A percentile compares a stretch with the other conserved stretches of the same genome.
phyloP scores from a whole-genome alignment of 352 stramenopile genomes.

The Globisporangium apiculatum region DNA sequence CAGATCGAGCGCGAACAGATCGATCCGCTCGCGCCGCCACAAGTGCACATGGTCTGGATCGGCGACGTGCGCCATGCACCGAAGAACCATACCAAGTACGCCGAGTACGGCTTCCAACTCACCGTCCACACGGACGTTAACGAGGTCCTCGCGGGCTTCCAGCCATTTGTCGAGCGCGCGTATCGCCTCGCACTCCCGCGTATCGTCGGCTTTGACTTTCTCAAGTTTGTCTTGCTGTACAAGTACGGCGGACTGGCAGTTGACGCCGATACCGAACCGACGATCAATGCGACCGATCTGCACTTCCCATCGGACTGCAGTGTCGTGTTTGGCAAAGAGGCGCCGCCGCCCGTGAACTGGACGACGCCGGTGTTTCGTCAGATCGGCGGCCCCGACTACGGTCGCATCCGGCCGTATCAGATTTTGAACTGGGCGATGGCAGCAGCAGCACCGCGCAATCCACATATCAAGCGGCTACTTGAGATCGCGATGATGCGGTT shows the following conservation, averaged over 20 bases:
- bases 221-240: constrained; percentile 16
- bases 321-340: constrained; percentile 14
- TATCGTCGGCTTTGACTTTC: constrained; percentile 13
- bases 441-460: constrained; percentile 3
- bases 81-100: neutral
- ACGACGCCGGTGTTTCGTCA: constrained; percentile 1
- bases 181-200: constrained; percentile 9
- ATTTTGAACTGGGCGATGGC: constrained; percentile 15
- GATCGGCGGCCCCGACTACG: neutral
- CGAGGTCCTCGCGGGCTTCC: constrained; percentile 10
- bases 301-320: constrained; percentile 4
- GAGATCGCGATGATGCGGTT: constrained; percentile 8
- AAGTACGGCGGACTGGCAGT: constrained; percentile 11
- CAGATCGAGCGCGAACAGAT: neutral
- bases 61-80: constrained; percentile 6
- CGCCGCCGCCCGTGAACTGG: neutral
- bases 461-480: constrained; percentile 9
- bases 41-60: constrained; percentile 15
- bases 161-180: constrained; percentile 8
- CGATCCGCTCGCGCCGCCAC: constrained; percentile 3
- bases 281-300: neutral
- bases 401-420: constrained; percentile 11
- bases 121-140: constrained; percentile 8
- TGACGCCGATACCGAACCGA: constrained; percentile 9
- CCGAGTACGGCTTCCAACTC: constrained; percentile 5